These are phyloP conservation scores for Debaryomycetaceae sp. DNA, from an alignment of 1,139 yeast species.

Conservation along the genomic window DNA sequence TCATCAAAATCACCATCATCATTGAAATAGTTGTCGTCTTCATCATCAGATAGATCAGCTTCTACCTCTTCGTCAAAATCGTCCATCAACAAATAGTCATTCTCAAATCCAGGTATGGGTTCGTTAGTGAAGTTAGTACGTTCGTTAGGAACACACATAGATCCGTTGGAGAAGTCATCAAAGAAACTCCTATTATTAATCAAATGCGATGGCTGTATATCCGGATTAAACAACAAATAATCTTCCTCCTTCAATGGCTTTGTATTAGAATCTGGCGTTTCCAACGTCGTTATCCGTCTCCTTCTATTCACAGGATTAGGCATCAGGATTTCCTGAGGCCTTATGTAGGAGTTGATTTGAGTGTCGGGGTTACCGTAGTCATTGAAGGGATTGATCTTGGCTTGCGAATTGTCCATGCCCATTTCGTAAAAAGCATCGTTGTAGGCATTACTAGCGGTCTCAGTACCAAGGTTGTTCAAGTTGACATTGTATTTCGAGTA, in stretches of 20 bases:
- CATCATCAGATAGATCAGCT: slow-evolving; percentile 37
- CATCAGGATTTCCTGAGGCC: slow-evolving; percentile 15
- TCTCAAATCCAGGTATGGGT: slow-evolving; percentile 32
- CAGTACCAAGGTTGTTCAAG: slow-evolving; percentile 5
- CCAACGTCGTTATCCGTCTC: slow-evolving; percentile 36
- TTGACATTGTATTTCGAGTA: slow-evolving; percentile 10
- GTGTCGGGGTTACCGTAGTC: slow-evolving; percentile 38
- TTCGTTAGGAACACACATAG: slow-evolving; percentile 7
- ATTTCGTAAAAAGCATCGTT: slow-evolving; percentile 3
- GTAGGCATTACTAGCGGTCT: slow-evolving; percentile 5
- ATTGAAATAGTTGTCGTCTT: slow-evolving; percentile 32
- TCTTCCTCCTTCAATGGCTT: slow-evolving; percentile 32
- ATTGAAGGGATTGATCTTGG: slow-evolving; percentile 20
- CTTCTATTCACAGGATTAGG: slow-evolving; percentile 17
- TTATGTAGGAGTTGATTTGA: slow-evolving; percentile 6
- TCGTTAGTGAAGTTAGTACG: background rate
- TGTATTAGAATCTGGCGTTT: slow-evolving; percentile 17
- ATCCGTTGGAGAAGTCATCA: slow-evolving; percentile 8
- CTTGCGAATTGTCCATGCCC: slow-evolving; percentile 1
- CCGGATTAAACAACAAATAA: slow-evolving; percentile 38
- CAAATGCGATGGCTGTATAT: slow-evolving; percentile 43
- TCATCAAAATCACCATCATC: slow-evolving; percentile 39
- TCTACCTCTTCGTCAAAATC: slow-evolving; percentile 35
- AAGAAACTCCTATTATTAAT: slow-evolving; percentile 16
- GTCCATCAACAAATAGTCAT: slow-evolving; percentile 32